These are phyloP conservation scores for Larix sibirica DNA, from an alignment of 83 land plant species.

Conservation along the genomic window DNA sequence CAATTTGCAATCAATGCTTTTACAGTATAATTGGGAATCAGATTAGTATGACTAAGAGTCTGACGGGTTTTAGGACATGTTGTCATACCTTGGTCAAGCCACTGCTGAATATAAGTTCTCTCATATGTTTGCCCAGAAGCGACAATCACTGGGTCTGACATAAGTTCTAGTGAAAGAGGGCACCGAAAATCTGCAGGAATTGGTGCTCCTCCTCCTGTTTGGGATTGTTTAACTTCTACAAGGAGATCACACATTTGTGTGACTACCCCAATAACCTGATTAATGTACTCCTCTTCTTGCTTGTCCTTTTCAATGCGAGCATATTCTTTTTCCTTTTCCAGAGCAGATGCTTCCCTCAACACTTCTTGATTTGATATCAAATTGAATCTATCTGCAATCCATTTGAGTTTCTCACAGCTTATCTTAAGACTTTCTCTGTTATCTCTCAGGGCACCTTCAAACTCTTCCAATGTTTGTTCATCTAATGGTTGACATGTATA, in stretches of 20 bases:
- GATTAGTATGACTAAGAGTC: constrained; percentile 32
- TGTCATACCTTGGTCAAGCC: constrained; percentile 57
- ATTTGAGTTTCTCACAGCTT: constrained; percentile 21
- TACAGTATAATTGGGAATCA: constrained; percentile 55
- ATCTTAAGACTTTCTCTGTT: constrained; percentile 14
- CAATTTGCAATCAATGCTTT: constrained; percentile 44
- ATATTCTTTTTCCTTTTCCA: constrained; percentile 26
- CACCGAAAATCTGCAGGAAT: constrained; percentile 58
- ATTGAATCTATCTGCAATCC: constrained; percentile 22
- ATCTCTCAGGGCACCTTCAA: constrained; percentile 21
- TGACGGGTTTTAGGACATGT: constrained; percentile 61
- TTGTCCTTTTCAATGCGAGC: constrained; percentile 22
- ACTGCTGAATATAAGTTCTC: constrained; percentile 48
- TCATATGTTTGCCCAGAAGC: constrained; percentile 72
- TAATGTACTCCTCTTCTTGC: constrained; percentile 22
- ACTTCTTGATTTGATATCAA: constrained; percentile 30
- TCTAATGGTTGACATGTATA: constrained; percentile 11
- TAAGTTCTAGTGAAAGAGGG: constrained; percentile 56
- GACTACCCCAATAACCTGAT: constrained; percentile 21
- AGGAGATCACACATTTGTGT: constrained; percentile 26
- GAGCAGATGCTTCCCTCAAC: constrained; percentile 19
- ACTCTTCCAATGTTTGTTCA: constrained; percentile 19
- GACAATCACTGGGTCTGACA: constrained; percentile 63
- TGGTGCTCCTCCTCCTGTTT: constrained; percentile 27
- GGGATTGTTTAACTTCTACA: constrained; percentile 25